Evolutionary conservation across 108 stramenopile genomes (phyloP), one percentile per base, ranked within the genome.

Genomic region (Asterionellopsis glacialis): DNA sequence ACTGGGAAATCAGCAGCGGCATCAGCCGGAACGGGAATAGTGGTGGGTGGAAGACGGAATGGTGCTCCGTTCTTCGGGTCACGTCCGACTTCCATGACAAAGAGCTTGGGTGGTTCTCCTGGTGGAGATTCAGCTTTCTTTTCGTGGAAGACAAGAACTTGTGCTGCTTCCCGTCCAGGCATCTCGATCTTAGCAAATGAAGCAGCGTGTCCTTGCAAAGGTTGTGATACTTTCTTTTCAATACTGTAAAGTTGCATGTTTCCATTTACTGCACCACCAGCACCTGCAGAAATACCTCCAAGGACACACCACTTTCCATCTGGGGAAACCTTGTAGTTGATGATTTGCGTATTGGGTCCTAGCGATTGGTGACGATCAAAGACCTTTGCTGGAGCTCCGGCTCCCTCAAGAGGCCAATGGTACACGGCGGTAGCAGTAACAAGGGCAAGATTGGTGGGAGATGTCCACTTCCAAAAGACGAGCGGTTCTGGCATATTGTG

Each of bases 221-320:
- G 84, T 79, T 99, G 99, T 26, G 93, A 95, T 15, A 97, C 92
- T 56, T 87, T 87, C 79, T 96, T 93, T 55, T 98, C 99, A 1
- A 95, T 74, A 50, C 83, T 91, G 81, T 95, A 98, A 51, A 99
- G 90, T 65, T 99, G 98, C 97, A 99, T 98, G 67, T 85, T 95
- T 28, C 99, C 99, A 48, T 94, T 89, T 45, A 95, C 88, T 18
- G 63, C 74, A 10, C 82, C 96, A 0, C 74, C 79, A 18, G 79
- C 76, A 39, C 90, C 94, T 44, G 93, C 87, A 48, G 75, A 82
- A 60, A 98, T 96, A 45, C 99, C 99, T 40, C 95, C 93, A 13
- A 98, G 67, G 41, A 99, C 71, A 74, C 96, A 96, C 99, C 99
- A 99, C 72, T 98, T 96, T 16, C 70, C 73, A 68, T 99, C 97